A percentile compares a stretch with the other conserved stretches of the same genome.
These are phyloP conservation scores for Skeletonema marinoi DNA, from an alignment of 108 stramenopile species.

Conservation along the genomic window DNA sequence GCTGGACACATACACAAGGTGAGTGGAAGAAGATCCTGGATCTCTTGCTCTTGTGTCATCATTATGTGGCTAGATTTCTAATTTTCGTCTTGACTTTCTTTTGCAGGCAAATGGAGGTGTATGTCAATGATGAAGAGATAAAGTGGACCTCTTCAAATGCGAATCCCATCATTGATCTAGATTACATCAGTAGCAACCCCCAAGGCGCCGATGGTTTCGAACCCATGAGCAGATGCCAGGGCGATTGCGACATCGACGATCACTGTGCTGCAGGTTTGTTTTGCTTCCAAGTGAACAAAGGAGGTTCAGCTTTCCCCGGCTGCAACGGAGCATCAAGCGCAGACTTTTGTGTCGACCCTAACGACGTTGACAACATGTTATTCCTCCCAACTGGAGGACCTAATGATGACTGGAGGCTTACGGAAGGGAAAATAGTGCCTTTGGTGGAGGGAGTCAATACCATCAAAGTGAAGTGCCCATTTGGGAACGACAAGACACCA, in stretches of 20 bases:
- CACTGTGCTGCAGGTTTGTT: slow-evolving; percentile 35
- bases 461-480: slow-evolving; percentile 18
- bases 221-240: slow-evolving; percentile 9
- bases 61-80: neutral
- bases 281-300: slow-evolving; percentile 14
- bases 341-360: slow-evolving; percentile 38
- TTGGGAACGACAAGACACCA: slow-evolving; percentile 12
- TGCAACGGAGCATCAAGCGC: neutral
- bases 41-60: neutral
- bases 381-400: slow-evolving; percentile 32
- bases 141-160: neutral
- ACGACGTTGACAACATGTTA: slow-evolving; percentile 24
- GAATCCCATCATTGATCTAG: neutral
- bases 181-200: neutral
- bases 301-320: slow-evolving; percentile 20
- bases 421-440: slow-evolving; percentile 16
- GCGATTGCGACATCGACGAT: slow-evolving; percentile 34
- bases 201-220: neutral
- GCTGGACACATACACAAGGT: slow-evolving; percentile 17
- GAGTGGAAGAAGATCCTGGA: neutral
- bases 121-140: neutral
- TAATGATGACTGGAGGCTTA: slow-evolving; percentile 23
- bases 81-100: neutral
- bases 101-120: neutral
- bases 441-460: slow-evolving; percentile 21